Conservation (phyloP, 495 filamentous ascomycete genomes). For the Penicillium dipodomyicola region DNA sequence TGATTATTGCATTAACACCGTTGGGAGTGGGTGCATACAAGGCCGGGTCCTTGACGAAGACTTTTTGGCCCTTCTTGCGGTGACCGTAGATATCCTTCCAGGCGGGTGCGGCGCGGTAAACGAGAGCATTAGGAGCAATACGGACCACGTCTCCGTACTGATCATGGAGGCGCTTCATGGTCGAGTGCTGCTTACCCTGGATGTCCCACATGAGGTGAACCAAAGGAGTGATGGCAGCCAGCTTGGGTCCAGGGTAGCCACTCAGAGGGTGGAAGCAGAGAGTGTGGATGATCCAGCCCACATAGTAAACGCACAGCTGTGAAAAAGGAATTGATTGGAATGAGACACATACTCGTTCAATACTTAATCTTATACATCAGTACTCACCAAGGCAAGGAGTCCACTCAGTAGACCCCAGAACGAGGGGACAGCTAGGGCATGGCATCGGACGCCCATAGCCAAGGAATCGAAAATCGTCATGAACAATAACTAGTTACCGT, state of each 20-base stretch:
- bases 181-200: conserved; percentile 22
- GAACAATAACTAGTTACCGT: background rate
- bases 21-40: conserved; percentile 29
- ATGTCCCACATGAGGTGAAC: conserved; percentile 22
- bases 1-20: conserved; percentile 29
- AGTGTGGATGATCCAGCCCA: conserved; percentile 11
- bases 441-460: background rate
- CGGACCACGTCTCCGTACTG: conserved; percentile 56
- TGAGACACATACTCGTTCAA: background rate
- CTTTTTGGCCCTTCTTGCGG: conserved; percentile 31
- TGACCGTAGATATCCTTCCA: conserved; percentile 61
- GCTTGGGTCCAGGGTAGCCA: conserved; percentile 21
- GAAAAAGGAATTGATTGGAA: background rate
- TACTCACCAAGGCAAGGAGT: conserved; percentile 9
- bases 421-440: background rate
- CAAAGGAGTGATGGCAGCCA: conserved; percentile 21
- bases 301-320: conserved; percentile 11
- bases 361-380: background rate
- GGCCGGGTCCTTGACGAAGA: conserved; percentile 37
- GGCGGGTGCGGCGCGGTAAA: conserved; percentile 48
- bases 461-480: conserved; percentile 4
- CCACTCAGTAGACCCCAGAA: conserved; percentile 2
- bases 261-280: conserved; percentile 20
- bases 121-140: conserved; percentile 52
- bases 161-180: conserved; percentile 43